Percentiles rank a stretch among this genome's conserved stretches.
Conservation (phyloP, 2,329 filamentous ascomycete genomes). For the Epichloe gansuensis region DNA sequence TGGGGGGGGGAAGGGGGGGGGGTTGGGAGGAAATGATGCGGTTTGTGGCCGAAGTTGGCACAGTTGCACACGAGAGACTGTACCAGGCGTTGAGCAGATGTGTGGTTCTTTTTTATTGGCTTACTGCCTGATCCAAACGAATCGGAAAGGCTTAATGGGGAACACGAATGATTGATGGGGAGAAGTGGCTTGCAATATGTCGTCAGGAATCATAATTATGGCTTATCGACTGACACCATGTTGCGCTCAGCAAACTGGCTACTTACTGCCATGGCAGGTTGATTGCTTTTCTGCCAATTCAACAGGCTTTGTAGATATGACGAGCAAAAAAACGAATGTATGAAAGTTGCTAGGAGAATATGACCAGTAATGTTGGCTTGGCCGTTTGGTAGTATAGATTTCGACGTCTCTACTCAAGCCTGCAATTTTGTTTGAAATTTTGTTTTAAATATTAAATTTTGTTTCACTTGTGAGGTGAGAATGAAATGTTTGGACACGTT, state of each 20-base stretch:
- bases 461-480: not conserved
- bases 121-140: not conserved
- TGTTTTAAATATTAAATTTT: not conserved
- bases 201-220: constrained; percentile 8
- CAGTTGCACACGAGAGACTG: constrained; percentile 15
- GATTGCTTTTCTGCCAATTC: not conserved
- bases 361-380: not conserved
- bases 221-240: constrained; percentile 10
- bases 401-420: not conserved
- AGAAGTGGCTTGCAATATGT: not conserved
- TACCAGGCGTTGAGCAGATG: constrained; percentile 14
- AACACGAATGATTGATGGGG: constrained; percentile 1
- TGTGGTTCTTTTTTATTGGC: not conserved
- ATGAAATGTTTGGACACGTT: not conserved
- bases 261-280: not conserved
- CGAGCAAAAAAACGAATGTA: constrained; percentile 2
- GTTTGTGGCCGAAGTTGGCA: constrained; percentile 9
- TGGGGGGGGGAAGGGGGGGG: not conserved
- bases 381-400: not conserved
- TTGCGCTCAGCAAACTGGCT: constrained; percentile 10
- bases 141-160: constrained; percentile 4
- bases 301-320: constrained; percentile 9
- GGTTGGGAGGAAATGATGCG: constrained; percentile 14
- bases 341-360: not conserved
- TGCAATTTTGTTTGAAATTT: not conserved